phyloP scores from a whole-genome alignment of 331 rosid genomes.

The Cydonia oblonga region DNA sequence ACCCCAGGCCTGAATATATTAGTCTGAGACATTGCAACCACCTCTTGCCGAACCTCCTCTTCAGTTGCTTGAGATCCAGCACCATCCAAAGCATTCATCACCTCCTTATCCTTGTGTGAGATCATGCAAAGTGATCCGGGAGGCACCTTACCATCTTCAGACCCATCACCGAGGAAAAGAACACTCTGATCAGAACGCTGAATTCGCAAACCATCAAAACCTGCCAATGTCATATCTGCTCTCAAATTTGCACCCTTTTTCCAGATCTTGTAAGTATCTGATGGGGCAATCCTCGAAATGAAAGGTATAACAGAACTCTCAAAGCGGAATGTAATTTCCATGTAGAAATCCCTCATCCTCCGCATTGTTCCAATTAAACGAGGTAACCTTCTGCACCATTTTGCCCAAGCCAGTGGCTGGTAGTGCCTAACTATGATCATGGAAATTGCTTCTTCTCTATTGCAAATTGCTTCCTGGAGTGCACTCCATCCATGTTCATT shows the following conservation, averaged over 20 bases:
- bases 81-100: slow-evolving; percentile 84
- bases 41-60: slow-evolving; percentile 85
- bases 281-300: slow-evolving; percentile 94
- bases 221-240: slow-evolving; percentile 98
- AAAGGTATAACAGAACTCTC: slow-evolving; percentile 99
- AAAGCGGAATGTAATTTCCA: slow-evolving; percentile 94
- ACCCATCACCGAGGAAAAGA: slow-evolving; percentile 88
- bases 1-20: slow-evolving; percentile 94
- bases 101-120: slow-evolving; percentile 85
- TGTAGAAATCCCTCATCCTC: slow-evolving; percentile 93
- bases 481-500: slow-evolving; percentile 99
- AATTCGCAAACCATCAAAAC: slow-evolving; percentile 91
- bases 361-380: slow-evolving; percentile 74
- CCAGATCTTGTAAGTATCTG: slow-evolving; percentile 96
- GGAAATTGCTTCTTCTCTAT: slow-evolving; percentile 69
- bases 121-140: slow-evolving; percentile 93
- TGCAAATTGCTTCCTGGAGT: slow-evolving; percentile 96
- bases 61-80: slow-evolving; percentile 82
- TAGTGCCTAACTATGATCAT: slow-evolving; percentile 66
- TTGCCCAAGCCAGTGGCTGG: slow-evolving; percentile 95
- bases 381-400: slow-evolving; percentile 98
- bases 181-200: slow-evolving; percentile 94
- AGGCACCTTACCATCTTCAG: slow-evolving; percentile 69
- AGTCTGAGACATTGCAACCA: slow-evolving; percentile 85
- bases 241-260: slow-evolving; percentile 95